These are phyloP conservation scores for Calonectria fujianensis DNA, from an alignment of 2,329 filamentous ascomycete genomes.

Conservation along the genomic window DNA sequence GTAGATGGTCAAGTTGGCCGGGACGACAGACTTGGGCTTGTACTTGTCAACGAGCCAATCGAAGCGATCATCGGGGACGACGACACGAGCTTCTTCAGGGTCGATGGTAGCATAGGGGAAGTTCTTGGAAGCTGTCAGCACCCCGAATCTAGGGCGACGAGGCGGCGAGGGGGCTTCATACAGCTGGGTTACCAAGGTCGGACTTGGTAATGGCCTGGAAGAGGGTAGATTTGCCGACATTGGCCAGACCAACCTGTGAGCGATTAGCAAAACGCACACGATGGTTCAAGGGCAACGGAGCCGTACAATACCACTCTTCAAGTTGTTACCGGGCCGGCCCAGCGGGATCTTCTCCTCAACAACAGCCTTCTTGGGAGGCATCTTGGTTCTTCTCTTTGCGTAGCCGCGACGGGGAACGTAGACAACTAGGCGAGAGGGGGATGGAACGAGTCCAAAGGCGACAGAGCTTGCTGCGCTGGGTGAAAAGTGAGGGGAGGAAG, in stretches of 20 bases:
- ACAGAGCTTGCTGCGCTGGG: conserved; percentile 81
- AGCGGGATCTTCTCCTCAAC: conserved; percentile 97
- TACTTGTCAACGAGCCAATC: conserved; percentile 98
- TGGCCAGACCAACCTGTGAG: conserved; percentile 93
- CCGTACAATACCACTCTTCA: conserved; percentile 99
- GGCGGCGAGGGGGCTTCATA: conserved; percentile 69
- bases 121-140: conserved; percentile 78
- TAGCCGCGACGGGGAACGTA: conserved; percentile 73
- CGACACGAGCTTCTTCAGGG: conserved; percentile 96
- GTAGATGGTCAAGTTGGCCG: conserved; percentile 97
- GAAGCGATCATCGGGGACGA: conserved; percentile 96
- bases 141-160: conserved; percentile 60
- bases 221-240: conserved; percentile 99
- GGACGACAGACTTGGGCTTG: conserved; percentile 97
- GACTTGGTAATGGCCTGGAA: conserved; percentile 99
- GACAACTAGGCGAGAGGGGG: conserved; percentile 71
- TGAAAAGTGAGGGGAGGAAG: conserved; percentile 67
- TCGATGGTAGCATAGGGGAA: conserved; percentile 99
- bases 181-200: conserved; percentile 96
- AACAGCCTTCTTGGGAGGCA: conserved; percentile 95
- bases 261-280: conserved; percentile 49
- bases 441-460: conserved; percentile 70
- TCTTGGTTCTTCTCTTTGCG: conserved; percentile 83
- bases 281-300: conserved; percentile 5
- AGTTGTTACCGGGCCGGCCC: conserved; percentile 95